Conservation (phyloP, 2,329 filamentous ascomycete species). For the Pseudogymnoascus sp. region DNA sequence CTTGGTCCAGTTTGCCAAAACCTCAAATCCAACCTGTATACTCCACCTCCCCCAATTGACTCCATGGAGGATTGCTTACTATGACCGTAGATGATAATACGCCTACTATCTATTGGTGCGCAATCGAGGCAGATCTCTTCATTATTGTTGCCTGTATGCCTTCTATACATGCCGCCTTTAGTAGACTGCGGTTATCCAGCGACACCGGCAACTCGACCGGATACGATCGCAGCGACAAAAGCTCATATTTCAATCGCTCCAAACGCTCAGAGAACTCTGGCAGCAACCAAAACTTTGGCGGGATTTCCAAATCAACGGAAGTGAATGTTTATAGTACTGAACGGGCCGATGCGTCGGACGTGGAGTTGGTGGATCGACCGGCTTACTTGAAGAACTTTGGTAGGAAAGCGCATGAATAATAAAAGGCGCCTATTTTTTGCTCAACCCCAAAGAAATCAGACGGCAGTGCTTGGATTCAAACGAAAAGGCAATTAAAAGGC, state of each 20-base stretch:
- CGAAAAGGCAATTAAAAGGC: too few relatives aligned
- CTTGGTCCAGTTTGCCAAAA: constrained; percentile 10
- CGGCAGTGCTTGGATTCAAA: too few relatives aligned
- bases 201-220: background rate
- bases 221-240: constrained; percentile 13
- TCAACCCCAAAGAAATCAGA: background rate
- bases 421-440: background rate
- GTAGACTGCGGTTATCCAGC: background rate
- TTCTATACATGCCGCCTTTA: background rate
- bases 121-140: constrained; percentile 7
- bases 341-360: constrained; percentile 14
- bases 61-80: background rate
- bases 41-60: background rate
- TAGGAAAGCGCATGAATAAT: background rate
- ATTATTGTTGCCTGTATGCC: constrained; percentile 10
- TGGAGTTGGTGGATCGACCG: constrained; percentile 14
- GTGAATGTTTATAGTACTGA: constrained; percentile 13
- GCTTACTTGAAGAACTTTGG: constrained; percentile 4
- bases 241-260: constrained; percentile 13
- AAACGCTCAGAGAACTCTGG: constrained; percentile 1
- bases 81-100: constrained; percentile 1
- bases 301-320: constrained; percentile 15
- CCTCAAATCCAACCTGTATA: constrained; percentile 12
- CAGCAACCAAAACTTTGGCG: constrained; percentile 7
- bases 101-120: constrained; percentile 10